Percentiles rank a stretch among this genome's conserved stretches.
Evolutionary conservation across 352 stramenopile species (phyloP).

Genomic region (Globisporangium emineosum): DNA sequence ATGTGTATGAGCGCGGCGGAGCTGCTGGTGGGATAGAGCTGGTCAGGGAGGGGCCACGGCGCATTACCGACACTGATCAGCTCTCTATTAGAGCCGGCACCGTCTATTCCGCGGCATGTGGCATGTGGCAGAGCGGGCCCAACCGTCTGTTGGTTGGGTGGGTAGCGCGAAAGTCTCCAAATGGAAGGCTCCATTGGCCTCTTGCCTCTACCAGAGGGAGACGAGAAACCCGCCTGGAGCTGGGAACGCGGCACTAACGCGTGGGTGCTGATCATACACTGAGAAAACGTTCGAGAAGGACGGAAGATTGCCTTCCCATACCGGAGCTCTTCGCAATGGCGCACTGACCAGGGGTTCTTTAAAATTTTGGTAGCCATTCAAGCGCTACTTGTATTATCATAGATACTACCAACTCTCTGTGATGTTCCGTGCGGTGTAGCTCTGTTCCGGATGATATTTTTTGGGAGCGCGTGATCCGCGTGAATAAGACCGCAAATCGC

Average conservation of each 20-base stretch:
- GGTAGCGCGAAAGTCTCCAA: not conserved
- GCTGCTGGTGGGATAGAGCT: not conserved
- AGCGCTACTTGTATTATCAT: no score
- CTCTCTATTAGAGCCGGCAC: not conserved
- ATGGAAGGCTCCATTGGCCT: not conserved
- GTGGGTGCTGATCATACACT: not conserved
- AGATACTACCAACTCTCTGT: no score
- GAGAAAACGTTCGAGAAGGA: not conserved
- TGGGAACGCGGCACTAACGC: constrained; percentile 2
- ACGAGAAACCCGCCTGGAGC: constrained; percentile 6
- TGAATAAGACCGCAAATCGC: not conserved
- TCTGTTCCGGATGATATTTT: not conserved
- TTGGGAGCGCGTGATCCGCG: not conserved
- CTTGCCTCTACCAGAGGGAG: not conserved
- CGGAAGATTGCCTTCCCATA: not conserved
- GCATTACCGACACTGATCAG: not conserved
- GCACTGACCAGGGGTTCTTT: no score
- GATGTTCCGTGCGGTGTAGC: not conserved
- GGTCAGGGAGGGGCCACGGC: not conserved
- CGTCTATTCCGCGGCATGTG: not conserved
- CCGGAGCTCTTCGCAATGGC: not conserved
- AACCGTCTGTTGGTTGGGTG: not conserved
- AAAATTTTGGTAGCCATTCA: not conserved
- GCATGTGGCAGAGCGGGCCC: not conserved
- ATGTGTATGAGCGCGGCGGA: no score